Evolutionary conservation across 1,284 basidiomycete genomes (phyloP).

Genomic region (Cerioporus squamosus): DNA sequence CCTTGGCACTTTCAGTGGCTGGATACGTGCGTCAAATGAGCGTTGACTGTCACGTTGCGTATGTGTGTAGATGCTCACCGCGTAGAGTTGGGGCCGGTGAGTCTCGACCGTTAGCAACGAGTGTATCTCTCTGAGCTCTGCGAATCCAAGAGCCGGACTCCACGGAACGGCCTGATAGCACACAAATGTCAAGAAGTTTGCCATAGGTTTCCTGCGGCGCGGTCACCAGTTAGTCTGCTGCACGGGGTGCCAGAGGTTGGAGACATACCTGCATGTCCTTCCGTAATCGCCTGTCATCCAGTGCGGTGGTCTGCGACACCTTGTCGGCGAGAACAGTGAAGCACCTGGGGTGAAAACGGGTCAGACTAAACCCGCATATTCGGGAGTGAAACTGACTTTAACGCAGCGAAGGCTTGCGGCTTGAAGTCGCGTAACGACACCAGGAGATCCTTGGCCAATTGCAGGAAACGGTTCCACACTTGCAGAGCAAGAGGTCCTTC

Average conservation of each 20-base stretch:
- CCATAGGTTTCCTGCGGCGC: conserved; percentile 75
- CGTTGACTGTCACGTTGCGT: background rate
- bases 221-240: no score
- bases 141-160: conserved; percentile 85
- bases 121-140: conserved; percentile 62
- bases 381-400: conserved; percentile 56
- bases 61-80: conserved; percentile 32
- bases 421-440: conserved; percentile 67
- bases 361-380: background rate
- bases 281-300: conserved; percentile 89
- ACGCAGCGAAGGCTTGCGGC: conserved; percentile 70
- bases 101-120: conserved; percentile 64
- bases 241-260: background rate
- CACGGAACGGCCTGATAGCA: conserved; percentile 76
- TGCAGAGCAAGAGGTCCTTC: conserved; percentile 92
- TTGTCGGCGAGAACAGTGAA: conserved; percentile 83
- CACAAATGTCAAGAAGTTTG: conserved; percentile 84
- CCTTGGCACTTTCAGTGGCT: conserved; percentile 42
- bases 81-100: conserved; percentile 67
- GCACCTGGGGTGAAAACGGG: conserved; percentile 58
- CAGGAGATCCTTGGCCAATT: conserved; percentile 81
- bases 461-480: conserved; percentile 85
- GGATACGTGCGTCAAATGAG: background rate
- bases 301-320: conserved; percentile 83
- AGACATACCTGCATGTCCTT: conserved; percentile 83